Conservation (phyloP, 2,329 filamentous ascomycete genomes). For the Huntiella moniliformis region DNA sequence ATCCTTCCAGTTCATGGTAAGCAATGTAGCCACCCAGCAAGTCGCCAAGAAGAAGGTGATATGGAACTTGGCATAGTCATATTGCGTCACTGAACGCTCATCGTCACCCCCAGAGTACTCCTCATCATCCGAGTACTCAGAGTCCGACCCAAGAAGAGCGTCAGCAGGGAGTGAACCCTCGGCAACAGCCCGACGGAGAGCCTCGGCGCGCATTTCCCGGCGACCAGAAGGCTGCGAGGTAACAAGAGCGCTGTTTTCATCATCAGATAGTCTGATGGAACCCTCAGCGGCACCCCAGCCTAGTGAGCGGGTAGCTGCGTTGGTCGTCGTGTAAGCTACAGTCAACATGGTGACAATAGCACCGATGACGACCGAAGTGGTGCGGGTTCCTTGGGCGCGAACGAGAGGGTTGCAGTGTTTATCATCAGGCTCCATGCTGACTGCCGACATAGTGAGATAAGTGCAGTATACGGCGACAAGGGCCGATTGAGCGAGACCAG, state of each 20-base stretch:
- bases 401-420: constrained; percentile 86
- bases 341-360: constrained; percentile 94
- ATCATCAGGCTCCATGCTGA: constrained; percentile 95
- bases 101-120: constrained; percentile 53
- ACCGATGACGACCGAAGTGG: constrained; percentile 77
- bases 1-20: constrained; percentile 56
- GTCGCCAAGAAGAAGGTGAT: constrained; percentile 95
- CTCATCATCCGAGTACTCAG: constrained; percentile 41
- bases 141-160: constrained; percentile 55
- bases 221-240: constrained; percentile 56
- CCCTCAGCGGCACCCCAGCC: constrained; percentile 14
- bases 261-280: constrained; percentile 24
- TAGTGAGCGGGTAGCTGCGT: constrained; percentile 79
- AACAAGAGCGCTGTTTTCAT: constrained; percentile 76
- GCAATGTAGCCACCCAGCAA: constrained; percentile 81
- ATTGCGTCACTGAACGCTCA: constrained; percentile 75
- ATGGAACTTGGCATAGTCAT: constrained; percentile 92
- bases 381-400: constrained; percentile 67
- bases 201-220: constrained; percentile 83
- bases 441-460: constrained; percentile 92
- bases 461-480: constrained; percentile 98
- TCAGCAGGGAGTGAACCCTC: constrained; percentile 83
- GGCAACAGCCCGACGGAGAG: constrained; percentile 77
- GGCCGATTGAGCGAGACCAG: constrained; percentile 87
- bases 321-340: constrained; percentile 91